Conservation (phyloP, 2,329 filamentous ascomycete genomes). For the Cercospora zeina region DNA sequence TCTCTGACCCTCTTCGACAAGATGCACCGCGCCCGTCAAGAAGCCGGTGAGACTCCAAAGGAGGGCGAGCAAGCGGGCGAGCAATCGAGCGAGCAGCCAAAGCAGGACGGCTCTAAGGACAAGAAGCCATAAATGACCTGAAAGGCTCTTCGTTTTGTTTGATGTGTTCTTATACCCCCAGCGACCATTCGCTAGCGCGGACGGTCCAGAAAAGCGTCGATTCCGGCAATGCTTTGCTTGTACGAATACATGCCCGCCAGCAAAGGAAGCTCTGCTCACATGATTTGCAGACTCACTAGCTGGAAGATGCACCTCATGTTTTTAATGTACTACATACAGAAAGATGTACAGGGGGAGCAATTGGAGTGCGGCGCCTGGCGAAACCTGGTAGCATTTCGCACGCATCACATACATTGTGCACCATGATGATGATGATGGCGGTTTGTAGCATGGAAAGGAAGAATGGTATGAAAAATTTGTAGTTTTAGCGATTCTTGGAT, state of each 20-base stretch:
- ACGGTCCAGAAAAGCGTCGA: slow-evolving; percentile 27
- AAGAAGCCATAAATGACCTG: slow-evolving; percentile 63
- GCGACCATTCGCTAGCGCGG: slow-evolving; percentile 21
- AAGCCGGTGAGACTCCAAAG: slow-evolving; percentile 48
- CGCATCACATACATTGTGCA: slow-evolving; percentile 3
- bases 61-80: slow-evolving; percentile 50
- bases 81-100: slow-evolving; percentile 43
- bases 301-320: slow-evolving; percentile 17
- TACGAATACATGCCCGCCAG: slow-evolving; percentile 7
- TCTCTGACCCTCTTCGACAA: slow-evolving; percentile 98
- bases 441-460: slow-evolving; percentile 10
- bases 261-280: slow-evolving; percentile 1
- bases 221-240: slow-evolving; percentile 16
- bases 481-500: slow-evolving; percentile 22
- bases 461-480: slow-evolving; percentile 14
- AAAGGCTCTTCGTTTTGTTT: slow-evolving; percentile 19
- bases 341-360: slow-evolving; percentile 15
- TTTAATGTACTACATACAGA: slow-evolving; percentile 14
- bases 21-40: slow-evolving; percentile 92
- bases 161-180: slow-evolving; percentile 31
- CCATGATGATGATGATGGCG: slow-evolving; percentile 15
- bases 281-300: slow-evolving; percentile 1
- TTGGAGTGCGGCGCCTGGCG: slow-evolving; percentile 17
- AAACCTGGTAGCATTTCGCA: slow-evolving; percentile 9
- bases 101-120: slow-evolving; percentile 58